These are phyloP conservation scores for Lichtheimia hyalospora DNA, from an alignment of 371 early-diverging fungal species.

Conservation along the genomic window DNA sequence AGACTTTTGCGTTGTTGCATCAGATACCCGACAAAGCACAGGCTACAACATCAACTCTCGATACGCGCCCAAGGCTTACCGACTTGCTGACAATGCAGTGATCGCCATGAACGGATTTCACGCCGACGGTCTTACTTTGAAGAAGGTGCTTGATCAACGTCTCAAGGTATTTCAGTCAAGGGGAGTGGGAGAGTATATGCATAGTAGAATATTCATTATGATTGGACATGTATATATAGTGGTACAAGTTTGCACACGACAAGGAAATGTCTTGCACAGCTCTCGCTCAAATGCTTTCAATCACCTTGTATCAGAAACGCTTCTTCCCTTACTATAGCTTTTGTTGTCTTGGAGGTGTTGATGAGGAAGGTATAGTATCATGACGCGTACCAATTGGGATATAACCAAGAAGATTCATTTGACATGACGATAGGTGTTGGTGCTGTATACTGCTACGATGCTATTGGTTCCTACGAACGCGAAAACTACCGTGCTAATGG, in stretches of 20 bases:
- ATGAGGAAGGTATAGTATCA: constrained; percentile 66
- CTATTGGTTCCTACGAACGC: constrained; percentile 94
- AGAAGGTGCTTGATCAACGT: constrained; percentile 82
- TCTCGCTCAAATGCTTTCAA: constrained; percentile 94
- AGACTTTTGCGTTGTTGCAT: constrained; percentile 94
- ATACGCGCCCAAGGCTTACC: constrained; percentile 91
- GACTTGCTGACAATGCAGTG: constrained; percentile 86
- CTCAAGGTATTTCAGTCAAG: constrained; percentile 82
- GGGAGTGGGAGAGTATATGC: neutral
- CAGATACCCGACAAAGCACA: constrained; percentile 97
- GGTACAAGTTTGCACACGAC: constrained; percentile 91
- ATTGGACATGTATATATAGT: constrained; percentile 52
- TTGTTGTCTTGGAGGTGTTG: constrained; percentile 92
- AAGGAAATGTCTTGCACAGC: constrained; percentile 87
- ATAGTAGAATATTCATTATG: neutral
- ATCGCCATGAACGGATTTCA: constrained; percentile 93
- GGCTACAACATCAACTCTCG: constrained; percentile 97
- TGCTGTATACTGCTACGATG: constrained; percentile 93
- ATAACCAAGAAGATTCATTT: neutral
- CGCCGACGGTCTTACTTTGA: constrained; percentile 92
- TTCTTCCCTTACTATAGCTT: constrained; percentile 99
- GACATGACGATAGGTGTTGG: constrained; percentile 67
- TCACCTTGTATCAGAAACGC: constrained; percentile 91
- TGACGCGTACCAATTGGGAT: neutral
- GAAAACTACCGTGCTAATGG: constrained; percentile 85